A percentile compares a stretch with the other conserved stretches of the same genome.
Conservation (phyloP, 1,284 basidiomycete species). For the Cryptococcus hybrid region DNA sequence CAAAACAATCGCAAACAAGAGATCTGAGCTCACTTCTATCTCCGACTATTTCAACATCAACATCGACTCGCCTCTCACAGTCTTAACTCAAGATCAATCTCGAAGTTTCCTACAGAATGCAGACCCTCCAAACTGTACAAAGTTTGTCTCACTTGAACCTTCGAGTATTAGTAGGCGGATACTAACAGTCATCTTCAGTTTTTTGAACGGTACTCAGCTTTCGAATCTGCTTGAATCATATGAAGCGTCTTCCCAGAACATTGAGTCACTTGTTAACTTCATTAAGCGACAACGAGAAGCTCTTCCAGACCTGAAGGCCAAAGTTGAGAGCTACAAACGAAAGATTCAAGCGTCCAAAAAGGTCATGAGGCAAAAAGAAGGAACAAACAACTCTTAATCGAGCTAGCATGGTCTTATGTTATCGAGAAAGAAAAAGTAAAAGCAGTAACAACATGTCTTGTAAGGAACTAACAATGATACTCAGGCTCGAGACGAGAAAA, state of each 20-base stretch:
- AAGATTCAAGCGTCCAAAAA: constrained; percentile 17
- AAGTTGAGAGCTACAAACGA: constrained; percentile 11
- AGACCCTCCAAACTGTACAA: constrained; percentile 80
- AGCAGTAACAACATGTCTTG: no score
- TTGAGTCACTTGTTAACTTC: constrained; percentile 21
- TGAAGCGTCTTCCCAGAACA: constrained; percentile 59
- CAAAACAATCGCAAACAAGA: constrained; percentile 70
- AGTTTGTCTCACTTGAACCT: constrained; percentile 51
- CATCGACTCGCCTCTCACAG: constrained; percentile 95
- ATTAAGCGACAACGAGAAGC: constrained; percentile 20
- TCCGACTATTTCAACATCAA: constrained; percentile 89
- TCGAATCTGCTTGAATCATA: constrained; percentile 86
- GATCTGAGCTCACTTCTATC: constrained; percentile 80
- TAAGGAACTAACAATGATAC: not conserved
- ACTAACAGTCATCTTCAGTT: not conserved
- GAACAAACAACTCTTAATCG: constrained; percentile 49
- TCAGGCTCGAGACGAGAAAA: constrained; percentile 13
- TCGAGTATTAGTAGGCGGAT: not conserved
- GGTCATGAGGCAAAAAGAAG: constrained; percentile 13
- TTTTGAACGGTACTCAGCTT: constrained; percentile 85
- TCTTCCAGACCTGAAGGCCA: constrained; percentile 20
- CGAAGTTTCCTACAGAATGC: constrained; percentile 86
- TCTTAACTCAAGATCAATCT: constrained; percentile 82
- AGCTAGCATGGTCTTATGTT: constrained; percentile 89
- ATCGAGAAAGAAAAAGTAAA: constrained; percentile 63